These are phyloP conservation scores for Plectosphaerella sp. DNA, from an alignment of 2,329 filamentous ascomycete species.

Conservation along the genomic window DNA sequence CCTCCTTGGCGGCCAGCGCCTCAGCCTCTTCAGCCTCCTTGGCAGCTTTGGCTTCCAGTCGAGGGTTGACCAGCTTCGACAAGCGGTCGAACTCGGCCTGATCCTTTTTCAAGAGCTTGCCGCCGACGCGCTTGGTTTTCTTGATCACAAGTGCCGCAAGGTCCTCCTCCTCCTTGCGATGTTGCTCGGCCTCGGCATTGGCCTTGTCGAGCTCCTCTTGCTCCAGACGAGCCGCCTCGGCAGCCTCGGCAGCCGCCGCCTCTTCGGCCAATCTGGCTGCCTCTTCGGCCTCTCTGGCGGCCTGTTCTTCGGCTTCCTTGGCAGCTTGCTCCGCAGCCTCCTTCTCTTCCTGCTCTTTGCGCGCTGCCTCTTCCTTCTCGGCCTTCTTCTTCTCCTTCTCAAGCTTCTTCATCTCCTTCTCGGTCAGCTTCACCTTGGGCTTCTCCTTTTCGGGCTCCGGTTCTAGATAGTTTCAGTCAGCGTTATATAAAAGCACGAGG, in stretches of 20 bases:
- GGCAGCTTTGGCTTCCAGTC: constrained; percentile 35
- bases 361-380: constrained; percentile 35
- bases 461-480: constrained; percentile 14
- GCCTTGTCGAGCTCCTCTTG: constrained; percentile 20
- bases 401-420: constrained; percentile 47
- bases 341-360: constrained; percentile 32
- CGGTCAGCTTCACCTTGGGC: constrained; percentile 39
- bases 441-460: constrained; percentile 33
- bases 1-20: constrained; percentile 28
- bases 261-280: constrained; percentile 21
- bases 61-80: constrained; percentile 25
- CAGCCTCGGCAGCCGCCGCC: constrained; percentile 19
- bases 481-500: no score
- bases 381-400: constrained; percentile 42
- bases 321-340: constrained; percentile 17
- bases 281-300: constrained; percentile 22
- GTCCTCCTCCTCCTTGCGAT: constrained; percentile 28
- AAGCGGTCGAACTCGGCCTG: constrained; percentile 37
- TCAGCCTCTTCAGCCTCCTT: constrained; percentile 33
- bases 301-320: constrained; percentile 16
- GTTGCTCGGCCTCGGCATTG: constrained; percentile 23
- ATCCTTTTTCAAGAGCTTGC: constrained; percentile 38
- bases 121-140: constrained; percentile 41
- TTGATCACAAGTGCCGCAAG: constrained; percentile 38
- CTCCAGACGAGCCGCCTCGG: constrained; percentile 16